Base-by-base conservation (phyloP, 106 monocot species). In the Agapanthus africanus region DNA sequence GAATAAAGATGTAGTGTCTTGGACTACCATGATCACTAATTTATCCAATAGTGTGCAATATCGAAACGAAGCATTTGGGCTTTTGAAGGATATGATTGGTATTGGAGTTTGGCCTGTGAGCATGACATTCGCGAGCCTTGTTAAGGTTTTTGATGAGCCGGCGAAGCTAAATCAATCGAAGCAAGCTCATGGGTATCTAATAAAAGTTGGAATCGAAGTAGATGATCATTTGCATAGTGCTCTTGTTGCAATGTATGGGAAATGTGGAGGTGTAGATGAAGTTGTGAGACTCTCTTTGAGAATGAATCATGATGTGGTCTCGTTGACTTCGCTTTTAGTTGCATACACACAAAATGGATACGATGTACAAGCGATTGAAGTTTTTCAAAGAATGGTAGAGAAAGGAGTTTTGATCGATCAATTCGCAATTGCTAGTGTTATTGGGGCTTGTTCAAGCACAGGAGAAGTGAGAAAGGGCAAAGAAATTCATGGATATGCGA, bases 221-320 rank as follows among this genome's bases (percentile, higher is more conserved):
- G 85, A 86, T 67, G 65, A 74, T 33, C 67, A 60, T 7, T 70
- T 90, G 54, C 70, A 67, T 0, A 79, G 78, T 66, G 74, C 78
- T 26, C 71, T 90, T 44, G 74, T 90, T 70, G 65, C 79, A 40
- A 77, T 84, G 81, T 90, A 90, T 72, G 90, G 90, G 28, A 81
- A 68, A 51, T 86, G 90, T 59, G 74, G 64, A 38, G 83, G 78
- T 6, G 28, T 81, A n/a, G 81, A 81, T 66, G 86, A 86, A 65
- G 79, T 71, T 5, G 37, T 79, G 21, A 70, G 66, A 9, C 66
- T 90, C 26, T 81, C 81, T 31, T 34, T 0, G 1, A 73, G 76
- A 37, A 57, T 74, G 37, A 60, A 62, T 5, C 60, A 57, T 38
- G 83, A 84, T 73, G 54, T 74, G 3, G 72, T 90, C 13, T 90